Conservation (phyloP, 2,329 filamentous ascomycete species). For the Cladosporium cucumerinum region DNA sequence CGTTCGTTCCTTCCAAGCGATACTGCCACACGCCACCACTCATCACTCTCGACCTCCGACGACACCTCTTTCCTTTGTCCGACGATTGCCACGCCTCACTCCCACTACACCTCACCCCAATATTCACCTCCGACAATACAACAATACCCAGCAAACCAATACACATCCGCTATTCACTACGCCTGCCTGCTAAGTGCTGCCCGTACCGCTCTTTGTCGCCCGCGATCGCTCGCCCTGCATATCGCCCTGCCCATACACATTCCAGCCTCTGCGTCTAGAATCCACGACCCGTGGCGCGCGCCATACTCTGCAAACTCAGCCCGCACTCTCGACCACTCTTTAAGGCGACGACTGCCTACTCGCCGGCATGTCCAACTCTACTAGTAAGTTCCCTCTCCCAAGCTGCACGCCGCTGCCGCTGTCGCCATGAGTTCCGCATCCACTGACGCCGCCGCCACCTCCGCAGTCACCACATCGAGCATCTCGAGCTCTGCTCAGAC, state of each 20-base stretch:
- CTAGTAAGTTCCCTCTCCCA: constrained; percentile 4
- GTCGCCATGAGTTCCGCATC: constrained; percentile 4
- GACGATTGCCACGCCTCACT: background rate
- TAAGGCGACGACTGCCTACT: constrained; percentile 12
- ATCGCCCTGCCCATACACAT: constrained; percentile 8
- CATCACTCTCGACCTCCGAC: background rate
- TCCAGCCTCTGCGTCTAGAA: constrained; percentile 10
- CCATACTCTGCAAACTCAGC: constrained; percentile 4
- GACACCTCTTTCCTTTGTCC: background rate
- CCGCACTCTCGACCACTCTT: background rate
- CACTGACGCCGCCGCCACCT: background rate
- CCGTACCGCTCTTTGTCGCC: constrained; percentile 8
- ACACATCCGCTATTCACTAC: background rate
- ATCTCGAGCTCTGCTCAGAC: constrained; percentile 14
- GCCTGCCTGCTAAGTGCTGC: background rate
- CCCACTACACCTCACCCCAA: background rate
- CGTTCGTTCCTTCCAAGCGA: background rate
- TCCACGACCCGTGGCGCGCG: constrained; percentile 7
- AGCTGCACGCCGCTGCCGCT: background rate
- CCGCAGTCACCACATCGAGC: constrained; percentile 14
- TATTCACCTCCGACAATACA: background rate
- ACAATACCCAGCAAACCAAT: background rate
- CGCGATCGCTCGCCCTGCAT: constrained; percentile 13
- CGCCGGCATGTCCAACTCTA: constrained; percentile 23
- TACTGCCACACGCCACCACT: background rate